Conservation (phyloP, 768 basidiomycete species). For the Boletus rufocinnamomeus region DNA sequence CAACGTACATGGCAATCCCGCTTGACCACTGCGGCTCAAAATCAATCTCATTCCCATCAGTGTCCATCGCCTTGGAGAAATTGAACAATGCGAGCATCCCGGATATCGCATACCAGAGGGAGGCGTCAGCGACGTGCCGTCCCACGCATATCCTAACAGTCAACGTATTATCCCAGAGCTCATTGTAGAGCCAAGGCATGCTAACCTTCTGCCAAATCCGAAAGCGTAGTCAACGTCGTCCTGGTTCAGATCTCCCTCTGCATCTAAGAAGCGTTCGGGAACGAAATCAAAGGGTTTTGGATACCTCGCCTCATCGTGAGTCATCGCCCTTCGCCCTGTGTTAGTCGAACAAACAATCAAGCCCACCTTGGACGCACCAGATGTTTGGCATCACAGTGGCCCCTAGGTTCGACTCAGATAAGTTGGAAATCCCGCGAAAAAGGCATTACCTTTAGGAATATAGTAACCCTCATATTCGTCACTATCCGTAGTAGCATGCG, state of each 20-base stretch:
- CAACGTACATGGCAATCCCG: conserved; percentile 19
- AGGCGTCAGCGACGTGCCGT: conserved; percentile 27
- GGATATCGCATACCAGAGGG: conserved; percentile 32
- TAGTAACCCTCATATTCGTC: conserved; percentile 30
- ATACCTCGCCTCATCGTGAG: conserved; percentile 36
- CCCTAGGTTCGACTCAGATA: conserved; percentile 16
- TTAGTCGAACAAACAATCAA: neutral
- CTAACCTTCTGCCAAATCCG: conserved; percentile 31
- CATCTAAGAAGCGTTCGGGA: conserved; percentile 34
- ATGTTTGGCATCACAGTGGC: conserved; percentile 30
- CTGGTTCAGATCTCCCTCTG: conserved; percentile 21
- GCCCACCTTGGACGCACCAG: conserved; percentile 21
- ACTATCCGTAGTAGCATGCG: conserved; percentile 23
- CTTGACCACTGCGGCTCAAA: conserved; percentile 20
- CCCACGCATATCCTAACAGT: conserved; percentile 27
- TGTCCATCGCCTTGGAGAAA: conserved; percentile 27
- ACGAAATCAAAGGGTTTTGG: conserved; percentile 35
- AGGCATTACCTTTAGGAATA: conserved; percentile 28
- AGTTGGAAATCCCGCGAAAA: neutral
- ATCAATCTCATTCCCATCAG: conserved; percentile 25
- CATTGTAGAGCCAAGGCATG: neutral
- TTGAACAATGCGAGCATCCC: conserved; percentile 32
- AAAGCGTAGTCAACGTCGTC: conserved; percentile 26
- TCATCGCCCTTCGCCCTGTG: conserved; percentile 31
- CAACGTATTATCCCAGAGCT: neutral